These are phyloP conservation scores for Mycena venus DNA, from an alignment of 768 basidiomycete species.

Conservation along the genomic window DNA sequence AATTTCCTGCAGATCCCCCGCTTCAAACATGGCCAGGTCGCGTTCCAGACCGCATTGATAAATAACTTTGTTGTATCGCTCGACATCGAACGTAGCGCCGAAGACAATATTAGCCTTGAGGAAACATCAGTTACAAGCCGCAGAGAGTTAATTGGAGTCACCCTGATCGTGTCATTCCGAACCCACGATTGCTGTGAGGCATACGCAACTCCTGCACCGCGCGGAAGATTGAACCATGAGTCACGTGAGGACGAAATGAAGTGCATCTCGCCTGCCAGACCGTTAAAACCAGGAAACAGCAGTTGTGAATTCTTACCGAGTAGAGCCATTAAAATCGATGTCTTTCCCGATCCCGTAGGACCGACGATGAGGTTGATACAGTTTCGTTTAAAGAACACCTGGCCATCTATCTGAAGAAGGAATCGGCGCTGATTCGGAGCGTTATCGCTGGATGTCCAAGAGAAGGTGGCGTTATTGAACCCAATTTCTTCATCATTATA, in stretches of 20 bases:
- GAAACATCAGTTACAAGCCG: not conserved
- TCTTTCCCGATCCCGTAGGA: slow-evolving; percentile 73
- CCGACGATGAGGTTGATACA: slow-evolving; percentile 71
- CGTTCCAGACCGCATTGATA: slow-evolving; percentile 80
- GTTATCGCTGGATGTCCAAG: slow-evolving; percentile 59
- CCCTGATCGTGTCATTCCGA: slow-evolving; percentile 81
- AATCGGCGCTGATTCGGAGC: slow-evolving; percentile 62
- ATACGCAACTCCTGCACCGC: slow-evolving; percentile 79
- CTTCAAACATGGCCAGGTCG: slow-evolving; percentile 78
- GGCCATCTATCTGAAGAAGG: slow-evolving; percentile 60
- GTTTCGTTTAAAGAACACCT: slow-evolving; percentile 65
- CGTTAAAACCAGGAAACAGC: slow-evolving; percentile 15
- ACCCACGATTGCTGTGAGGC: slow-evolving; percentile 91
- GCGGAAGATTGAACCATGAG: slow-evolving; percentile 79
- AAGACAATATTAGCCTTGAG: slow-evolving; percentile 84
- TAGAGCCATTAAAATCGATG: slow-evolving; percentile 75
- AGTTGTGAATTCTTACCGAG: slow-evolving; percentile 48
- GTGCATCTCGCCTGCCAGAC: slow-evolving; percentile 70
- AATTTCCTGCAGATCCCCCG: slow-evolving; percentile 77
- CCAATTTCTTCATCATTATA: slow-evolving; percentile 55
- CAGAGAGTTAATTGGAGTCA: slow-evolving; percentile 33
- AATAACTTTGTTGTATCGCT: slow-evolving; percentile 82
- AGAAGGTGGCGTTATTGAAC: slow-evolving; percentile 66
- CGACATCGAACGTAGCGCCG: slow-evolving; percentile 81
- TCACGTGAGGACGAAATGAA: slow-evolving; percentile 64